These are phyloP conservation scores for Euptelea pleiosperma DNA, from an alignment of 164 flowering plant genomes.

Conservation along the genomic window DNA sequence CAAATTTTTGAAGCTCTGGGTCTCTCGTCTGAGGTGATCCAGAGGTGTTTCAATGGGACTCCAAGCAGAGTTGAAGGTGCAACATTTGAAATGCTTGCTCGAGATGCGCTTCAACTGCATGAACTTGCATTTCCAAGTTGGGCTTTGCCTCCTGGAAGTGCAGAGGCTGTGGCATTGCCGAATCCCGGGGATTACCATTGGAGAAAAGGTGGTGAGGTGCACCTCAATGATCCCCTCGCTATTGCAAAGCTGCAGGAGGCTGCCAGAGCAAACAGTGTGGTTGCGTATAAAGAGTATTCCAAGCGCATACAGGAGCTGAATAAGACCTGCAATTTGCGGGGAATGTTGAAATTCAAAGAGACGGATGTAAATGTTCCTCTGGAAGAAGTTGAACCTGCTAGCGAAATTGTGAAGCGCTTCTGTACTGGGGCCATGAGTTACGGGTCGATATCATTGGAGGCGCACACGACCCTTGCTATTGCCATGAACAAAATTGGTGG, in stretches of 20 bases:
- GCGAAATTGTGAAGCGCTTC: constrained; percentile 91
- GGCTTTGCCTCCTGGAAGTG: constrained; percentile 75
- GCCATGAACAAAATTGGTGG: constrained; percentile 95
- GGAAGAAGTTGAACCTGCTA: constrained; percentile 90
- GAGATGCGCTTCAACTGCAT: constrained; percentile 80
- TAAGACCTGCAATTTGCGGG: constrained; percentile 74
- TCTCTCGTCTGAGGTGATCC: constrained; percentile 89
- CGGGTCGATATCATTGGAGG: constrained; percentile 91
- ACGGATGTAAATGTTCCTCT: constrained; percentile 51
- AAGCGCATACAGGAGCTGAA: constrained; percentile 80
- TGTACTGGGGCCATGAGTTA: constrained; percentile 99
- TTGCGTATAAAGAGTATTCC: constrained; percentile 88
- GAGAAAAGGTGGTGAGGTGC: constrained; percentile 96
- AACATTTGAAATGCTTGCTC: constrained; percentile 92
- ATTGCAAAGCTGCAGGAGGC: constrained; percentile 94
- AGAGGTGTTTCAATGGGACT: constrained; percentile 88
- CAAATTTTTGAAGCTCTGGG: constrained; percentile 99
- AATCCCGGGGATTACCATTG: constrained; percentile 99
- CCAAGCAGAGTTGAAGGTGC: constrained; percentile 99
- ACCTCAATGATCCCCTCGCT: constrained; percentile 93
- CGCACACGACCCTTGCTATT: constrained; percentile 75
- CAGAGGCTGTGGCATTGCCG: constrained; percentile 85
- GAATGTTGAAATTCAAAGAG: constrained; percentile 87
- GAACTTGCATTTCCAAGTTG: constrained; percentile 86
- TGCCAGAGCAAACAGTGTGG: constrained; percentile 73